A percentile compares a stretch with the other conserved stretches of the same genome.
These are phyloP conservation scores for Filobasidium floriforme DNA, from an alignment of 768 basidiomycete species.

Conservation along the genomic window DNA sequence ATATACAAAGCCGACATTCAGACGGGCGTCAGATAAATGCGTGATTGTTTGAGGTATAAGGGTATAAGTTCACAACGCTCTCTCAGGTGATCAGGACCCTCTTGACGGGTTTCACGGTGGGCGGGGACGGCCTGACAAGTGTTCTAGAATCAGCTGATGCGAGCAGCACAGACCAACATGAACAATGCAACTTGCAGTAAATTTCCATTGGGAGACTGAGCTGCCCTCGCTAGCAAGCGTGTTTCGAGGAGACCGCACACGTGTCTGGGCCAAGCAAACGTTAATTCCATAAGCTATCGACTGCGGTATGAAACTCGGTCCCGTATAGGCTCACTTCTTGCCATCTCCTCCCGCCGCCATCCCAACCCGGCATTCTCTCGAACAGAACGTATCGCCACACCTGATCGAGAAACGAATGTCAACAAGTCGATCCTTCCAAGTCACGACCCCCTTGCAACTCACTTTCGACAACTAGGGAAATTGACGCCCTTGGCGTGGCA, in stretches of 20 bases:
- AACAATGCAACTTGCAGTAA: slow-evolving; percentile 6
- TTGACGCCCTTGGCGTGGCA: slow-evolving; percentile 34
- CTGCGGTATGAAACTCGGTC: too few relatives aligned
- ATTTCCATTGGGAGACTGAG: slow-evolving; percentile 9
- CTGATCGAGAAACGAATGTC: neutral
- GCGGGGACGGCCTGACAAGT: neutral
- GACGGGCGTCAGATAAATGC: too few relatives aligned
- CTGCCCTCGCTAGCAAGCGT: slow-evolving; percentile 1
- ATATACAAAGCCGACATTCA: too few relatives aligned
- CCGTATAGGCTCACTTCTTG: slow-evolving; percentile 34
- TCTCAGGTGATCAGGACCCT: neutral
- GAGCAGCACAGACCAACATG: neutral
- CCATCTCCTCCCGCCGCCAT: slow-evolving; percentile 34
- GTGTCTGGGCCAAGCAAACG: slow-evolving; percentile 20
- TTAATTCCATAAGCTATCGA: neutral
- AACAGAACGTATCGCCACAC: slow-evolving; percentile 35
- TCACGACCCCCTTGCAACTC: neutral
- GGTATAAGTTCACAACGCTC: too few relatives aligned
- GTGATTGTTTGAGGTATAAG: too few relatives aligned
- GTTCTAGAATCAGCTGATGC: neutral
- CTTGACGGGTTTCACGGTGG: slow-evolving; percentile 5
- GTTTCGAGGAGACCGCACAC: slow-evolving; percentile 33
- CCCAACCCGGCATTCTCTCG: slow-evolving; percentile 33
- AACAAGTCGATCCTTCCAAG: neutral
- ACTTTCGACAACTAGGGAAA: slow-evolving; percentile 39